These are phyloP conservation scores for Besnoitia besnoiti DNA, from an alignment of 169 alveolate species.

Conservation along the genomic window DNA sequence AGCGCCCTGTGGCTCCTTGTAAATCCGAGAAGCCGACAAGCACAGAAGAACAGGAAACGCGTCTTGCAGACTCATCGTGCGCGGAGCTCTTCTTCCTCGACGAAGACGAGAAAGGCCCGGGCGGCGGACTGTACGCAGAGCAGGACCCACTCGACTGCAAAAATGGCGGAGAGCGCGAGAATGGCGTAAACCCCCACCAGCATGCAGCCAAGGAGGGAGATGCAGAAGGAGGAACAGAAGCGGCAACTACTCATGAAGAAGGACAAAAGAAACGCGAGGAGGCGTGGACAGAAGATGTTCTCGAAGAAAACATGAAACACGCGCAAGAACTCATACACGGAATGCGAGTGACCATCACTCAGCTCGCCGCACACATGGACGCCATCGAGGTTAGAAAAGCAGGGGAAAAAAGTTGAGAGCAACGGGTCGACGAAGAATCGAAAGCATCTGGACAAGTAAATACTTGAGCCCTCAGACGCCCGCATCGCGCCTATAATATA, in stretches of 20 bases:
- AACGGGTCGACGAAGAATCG: too few relatives aligned
- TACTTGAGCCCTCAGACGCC: too few relatives aligned
- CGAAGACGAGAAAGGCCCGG: too few relatives aligned
- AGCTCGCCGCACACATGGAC: background rate
- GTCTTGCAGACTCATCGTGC: background rate
- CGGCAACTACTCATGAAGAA: background rate
- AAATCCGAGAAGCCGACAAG: background rate
- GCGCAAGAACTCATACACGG: background rate
- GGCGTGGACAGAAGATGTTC: background rate
- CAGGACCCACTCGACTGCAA: too few relatives aligned
- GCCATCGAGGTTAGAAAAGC: background rate
- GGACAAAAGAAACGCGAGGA: background rate
- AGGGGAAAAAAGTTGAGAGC: too few relatives aligned
- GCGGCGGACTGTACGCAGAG: too few relatives aligned
- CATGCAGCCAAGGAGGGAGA: too few relatives aligned
- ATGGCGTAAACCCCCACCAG: too few relatives aligned
- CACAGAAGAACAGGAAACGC: background rate
- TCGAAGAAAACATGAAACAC: background rate
- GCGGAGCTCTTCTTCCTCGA: background rate
- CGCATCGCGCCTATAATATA: too few relatives aligned
- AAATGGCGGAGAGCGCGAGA: too few relatives aligned
- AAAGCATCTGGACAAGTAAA: too few relatives aligned
- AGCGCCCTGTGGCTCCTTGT: background rate
- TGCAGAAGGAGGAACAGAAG: background rate
- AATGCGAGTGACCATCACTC: background rate